Conservation (phyloP, 2,329 filamentous ascomycete species). For the Aspergillus udagawae region DNA sequence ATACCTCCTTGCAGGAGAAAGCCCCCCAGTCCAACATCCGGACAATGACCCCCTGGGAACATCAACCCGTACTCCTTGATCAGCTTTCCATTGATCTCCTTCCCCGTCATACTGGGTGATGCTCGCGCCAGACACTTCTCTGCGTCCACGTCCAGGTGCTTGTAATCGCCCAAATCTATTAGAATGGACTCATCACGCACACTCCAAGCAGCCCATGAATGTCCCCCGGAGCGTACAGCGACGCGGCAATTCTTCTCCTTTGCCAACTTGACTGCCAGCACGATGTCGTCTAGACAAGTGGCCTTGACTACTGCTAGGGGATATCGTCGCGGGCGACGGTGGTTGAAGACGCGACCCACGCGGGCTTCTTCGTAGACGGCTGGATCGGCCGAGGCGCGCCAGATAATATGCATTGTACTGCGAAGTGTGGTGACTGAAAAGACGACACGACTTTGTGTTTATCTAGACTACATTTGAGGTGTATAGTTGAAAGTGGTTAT, state of each 20-base stretch:
- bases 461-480: too few relatives aligned
- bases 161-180: background rate
- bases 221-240: conserved; percentile 45
- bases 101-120: too few relatives aligned
- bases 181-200: background rate
- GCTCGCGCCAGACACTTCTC: too few relatives aligned
- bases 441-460: too few relatives aligned
- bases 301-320: conserved; percentile 40
- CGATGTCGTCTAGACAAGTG: conserved; percentile 27
- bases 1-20: background rate
- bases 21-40: background rate
- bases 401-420: background rate
- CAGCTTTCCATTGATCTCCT: background rate
- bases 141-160: too few relatives aligned
- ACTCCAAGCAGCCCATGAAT: conserved; percentile 43
- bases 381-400: conserved; percentile 1
- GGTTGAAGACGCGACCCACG: conserved; percentile 41
- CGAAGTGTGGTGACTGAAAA: too few relatives aligned
- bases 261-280: conserved; percentile 35
- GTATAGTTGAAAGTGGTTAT: too few relatives aligned
- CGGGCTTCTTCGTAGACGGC: conserved; percentile 30
- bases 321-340: conserved; percentile 32
- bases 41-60: too few relatives aligned
- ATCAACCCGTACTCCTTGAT: too few relatives aligned
- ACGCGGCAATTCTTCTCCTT: conserved; percentile 29